These are phyloP conservation scores for Cucurbita maxima DNA, from an alignment of 306 rosid species.

Conservation along the genomic window DNA sequence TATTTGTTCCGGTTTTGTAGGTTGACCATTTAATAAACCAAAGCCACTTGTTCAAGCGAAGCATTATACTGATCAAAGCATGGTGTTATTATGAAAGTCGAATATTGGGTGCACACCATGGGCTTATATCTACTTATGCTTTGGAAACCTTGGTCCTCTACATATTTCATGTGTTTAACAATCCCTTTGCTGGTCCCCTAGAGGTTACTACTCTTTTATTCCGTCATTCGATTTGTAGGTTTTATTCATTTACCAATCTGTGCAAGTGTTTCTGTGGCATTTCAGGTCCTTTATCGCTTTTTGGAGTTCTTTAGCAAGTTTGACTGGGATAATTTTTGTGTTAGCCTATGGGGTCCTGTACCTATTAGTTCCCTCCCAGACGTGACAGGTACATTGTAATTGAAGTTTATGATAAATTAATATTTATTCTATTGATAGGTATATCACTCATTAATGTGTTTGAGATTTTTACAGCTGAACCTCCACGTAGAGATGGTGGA, in stretches of 20 bases:
- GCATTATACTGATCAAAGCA: constrained; percentile 91
- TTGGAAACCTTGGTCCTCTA: constrained; percentile 97
- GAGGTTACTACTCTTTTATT: constrained; percentile 42
- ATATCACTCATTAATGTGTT: constrained; percentile 7
- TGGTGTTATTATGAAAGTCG: constrained; percentile 99
- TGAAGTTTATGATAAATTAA: background rate
- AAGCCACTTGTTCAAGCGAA: constrained; percentile 90
- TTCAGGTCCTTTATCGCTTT: constrained; percentile 85
- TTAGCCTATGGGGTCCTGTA: constrained; percentile 96
- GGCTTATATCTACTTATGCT: constrained; percentile 94
- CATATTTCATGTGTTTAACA: constrained; percentile 91
- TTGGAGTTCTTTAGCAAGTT: constrained; percentile 93
- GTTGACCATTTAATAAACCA: constrained; percentile 80
- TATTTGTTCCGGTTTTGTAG: constrained; percentile 27
- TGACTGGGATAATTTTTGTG: constrained; percentile 97
- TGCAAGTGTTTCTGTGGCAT: constrained; percentile 10
- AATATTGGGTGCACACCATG: constrained; percentile 97
- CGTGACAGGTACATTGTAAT: constrained; percentile 53
- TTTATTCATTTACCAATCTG: constrained; percentile 9
- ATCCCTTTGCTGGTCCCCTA: constrained; percentile 92
- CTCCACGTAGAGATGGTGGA: constrained; percentile 91
- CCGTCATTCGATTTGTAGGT: background rate
- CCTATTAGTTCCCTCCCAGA: constrained; percentile 84
- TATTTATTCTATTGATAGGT: background rate
- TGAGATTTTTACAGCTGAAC: constrained; percentile 49